Conservation (phyloP, 495 filamentous ascomycete genomes). For the Xylaria flabelliformis region DNA sequence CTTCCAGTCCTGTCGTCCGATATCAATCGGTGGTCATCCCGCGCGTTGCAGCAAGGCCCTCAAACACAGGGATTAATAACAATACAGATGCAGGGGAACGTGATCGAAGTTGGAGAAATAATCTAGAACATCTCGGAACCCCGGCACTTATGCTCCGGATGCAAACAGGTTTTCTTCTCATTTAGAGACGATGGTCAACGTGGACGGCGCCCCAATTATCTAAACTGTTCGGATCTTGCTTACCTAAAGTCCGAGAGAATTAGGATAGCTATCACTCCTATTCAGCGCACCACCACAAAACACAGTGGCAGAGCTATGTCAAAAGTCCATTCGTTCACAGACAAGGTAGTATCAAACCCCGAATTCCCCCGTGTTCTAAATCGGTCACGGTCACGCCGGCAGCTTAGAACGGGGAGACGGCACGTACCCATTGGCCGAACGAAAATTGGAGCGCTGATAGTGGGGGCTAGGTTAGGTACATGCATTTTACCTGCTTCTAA, state of each 20-base stretch:
- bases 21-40: slow-evolving; percentile 7
- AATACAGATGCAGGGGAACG: neutral
- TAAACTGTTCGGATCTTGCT: neutral
- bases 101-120: slow-evolving; percentile 12
- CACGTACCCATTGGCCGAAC: slow-evolving; percentile 4
- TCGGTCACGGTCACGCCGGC: slow-evolving; percentile 23
- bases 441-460: slow-evolving; percentile 8
- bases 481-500: neutral
- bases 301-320: neutral
- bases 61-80: slow-evolving; percentile 17
- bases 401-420: slow-evolving; percentile 6
- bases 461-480: neutral
- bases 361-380: slow-evolving; percentile 1
- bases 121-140: slow-evolving; percentile 4
- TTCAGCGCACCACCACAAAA: neutral
- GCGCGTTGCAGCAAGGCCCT: neutral
- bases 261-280: neutral
- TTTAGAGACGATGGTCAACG: neutral
- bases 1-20: slow-evolving; percentile 13
- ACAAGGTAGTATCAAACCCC: neutral
- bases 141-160: neutral
- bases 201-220: neutral
- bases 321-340: neutral
- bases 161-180: neutral
- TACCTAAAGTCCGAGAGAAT: neutral